Percentiles rank a stretch among this genome's conserved stretches.
Conservation (phyloP, 2,329 filamentous ascomycete genomes). For the Cladosporium sp. region DNA sequence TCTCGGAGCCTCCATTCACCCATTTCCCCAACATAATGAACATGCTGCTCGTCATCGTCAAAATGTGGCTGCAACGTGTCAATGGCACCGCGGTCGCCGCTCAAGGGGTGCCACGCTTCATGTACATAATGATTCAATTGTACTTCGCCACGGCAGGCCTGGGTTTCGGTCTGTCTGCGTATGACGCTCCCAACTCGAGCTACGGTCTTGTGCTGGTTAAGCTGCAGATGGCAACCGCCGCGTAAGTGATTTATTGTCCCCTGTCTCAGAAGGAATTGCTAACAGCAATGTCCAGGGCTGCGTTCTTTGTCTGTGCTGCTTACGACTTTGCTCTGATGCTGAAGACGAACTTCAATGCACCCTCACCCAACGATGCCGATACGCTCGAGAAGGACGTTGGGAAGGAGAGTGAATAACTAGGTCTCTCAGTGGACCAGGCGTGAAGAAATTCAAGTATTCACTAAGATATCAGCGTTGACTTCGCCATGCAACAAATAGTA, state of each 20-base stretch:
- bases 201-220: not conserved
- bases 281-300: not conserved
- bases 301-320: not conserved
- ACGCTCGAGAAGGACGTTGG: not conserved
- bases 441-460: not conserved
- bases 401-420: not conserved
- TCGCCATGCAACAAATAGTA: not conserved
- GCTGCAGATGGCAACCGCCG: not conserved
- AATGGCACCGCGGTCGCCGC: not conserved
- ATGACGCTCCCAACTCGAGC: not conserved
- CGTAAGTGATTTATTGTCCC: not conserved
- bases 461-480: not conserved
- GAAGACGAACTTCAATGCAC: not conserved
- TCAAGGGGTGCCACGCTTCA: not conserved
- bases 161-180: not conserved
- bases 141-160: not conserved
- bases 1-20: not conserved
- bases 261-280: not conserved
- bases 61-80: not conserved
- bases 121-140: not conserved
- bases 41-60: not conserved
- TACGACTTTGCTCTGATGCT: constrained; percentile 1
- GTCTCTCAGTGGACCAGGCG: not conserved
- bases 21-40: not conserved
- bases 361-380: not conserved